Conservation (phyloP, 2,329 filamentous ascomycete species). For the Clonostachys solani region DNA sequence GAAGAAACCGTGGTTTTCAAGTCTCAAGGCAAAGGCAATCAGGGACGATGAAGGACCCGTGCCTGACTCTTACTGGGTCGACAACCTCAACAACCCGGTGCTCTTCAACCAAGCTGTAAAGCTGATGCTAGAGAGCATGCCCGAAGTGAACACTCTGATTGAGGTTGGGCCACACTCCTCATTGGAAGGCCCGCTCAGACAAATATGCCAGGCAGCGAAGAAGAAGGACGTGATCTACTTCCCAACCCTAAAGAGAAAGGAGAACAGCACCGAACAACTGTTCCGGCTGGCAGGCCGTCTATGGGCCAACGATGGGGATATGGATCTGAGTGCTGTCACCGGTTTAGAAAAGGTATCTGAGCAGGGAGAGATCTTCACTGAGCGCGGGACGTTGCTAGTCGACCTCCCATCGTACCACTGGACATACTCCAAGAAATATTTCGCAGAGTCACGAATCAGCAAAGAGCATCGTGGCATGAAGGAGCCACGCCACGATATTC, state of each 20-base stretch:
- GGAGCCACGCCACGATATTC: conserved; percentile 36
- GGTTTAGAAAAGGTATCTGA: no score
- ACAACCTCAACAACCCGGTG: conserved; percentile 25
- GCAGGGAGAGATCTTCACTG: not conserved
- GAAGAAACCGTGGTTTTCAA: not conserved
- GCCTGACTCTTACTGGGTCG: conserved; percentile 21
- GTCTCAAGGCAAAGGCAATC: not conserved
- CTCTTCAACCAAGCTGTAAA: conserved; percentile 14
- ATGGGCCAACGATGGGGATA: not conserved
- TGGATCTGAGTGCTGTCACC: not conserved
- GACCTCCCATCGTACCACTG: conserved; percentile 34
- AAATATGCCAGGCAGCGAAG: conserved; percentile 23
- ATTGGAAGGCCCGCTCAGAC: not conserved
- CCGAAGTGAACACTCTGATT: conserved; percentile 13
- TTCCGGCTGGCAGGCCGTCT: not conserved
- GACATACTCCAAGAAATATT: not conserved
- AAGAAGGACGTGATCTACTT: not conserved
- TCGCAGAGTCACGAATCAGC: not conserved
- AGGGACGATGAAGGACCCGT: not conserved
- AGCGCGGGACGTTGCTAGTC: conserved; percentile 12
- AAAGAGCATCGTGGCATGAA: conserved; percentile 31
- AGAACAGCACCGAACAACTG: not conserved
- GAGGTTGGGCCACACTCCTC: conserved; percentile 9
- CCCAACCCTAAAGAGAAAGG: not conserved
- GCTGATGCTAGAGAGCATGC: conserved; percentile 2